Evolutionary conservation across 805 yeast species (phyloP), one percentile per base, ranked within the genome.

Genomic region (Saccharomycodes ludwigii): DNA sequence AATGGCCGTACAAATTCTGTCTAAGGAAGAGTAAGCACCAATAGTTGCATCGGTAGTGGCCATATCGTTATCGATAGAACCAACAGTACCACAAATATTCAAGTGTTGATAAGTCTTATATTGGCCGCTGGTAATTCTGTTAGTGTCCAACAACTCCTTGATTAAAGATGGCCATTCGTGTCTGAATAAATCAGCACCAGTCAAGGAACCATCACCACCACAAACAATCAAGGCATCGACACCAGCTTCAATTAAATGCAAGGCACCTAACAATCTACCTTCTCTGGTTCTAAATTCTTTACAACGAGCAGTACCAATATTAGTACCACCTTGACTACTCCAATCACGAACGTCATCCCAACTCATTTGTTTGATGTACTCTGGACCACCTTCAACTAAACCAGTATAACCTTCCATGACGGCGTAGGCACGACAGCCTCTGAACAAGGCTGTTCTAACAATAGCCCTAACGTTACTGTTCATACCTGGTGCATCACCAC

Each of bases 21-120:
- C 85, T 37, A 79, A 61, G 1, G 86, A 72, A n/a, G 85, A 76
- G 50, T 70, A 76, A 8, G 84, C 82, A 40, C 88, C 88, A 48
- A 79, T 79, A 14, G 88, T 79, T 25, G 83, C 76, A 51, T 79
- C 86, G 3, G 86, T 79, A n/a, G 71, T 60, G n/a, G 83, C 66
- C 86, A 79, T 78, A 52, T 79, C 88, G 48, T 79, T 79, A 52
- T 79, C 88, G 42, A 79, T 79, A n/a, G 85, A 76, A 9, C 88
- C 88, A 31, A 79, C 86, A 14, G 74, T 63, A 37, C 88, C 88
- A 44, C 75, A 75, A 40, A 79, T 76, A 40, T 71, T 76, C 47
- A 79, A 65, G 44, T 71, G 70, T 43, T 62, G 57, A 53, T 73
- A 66, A 14, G 61, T 64, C 3, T 56, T 59, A 31, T 50, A 62